Conservation (phyloP, 2,329 filamentous ascomycete genomes). For the Diplodia mutila region DNA sequence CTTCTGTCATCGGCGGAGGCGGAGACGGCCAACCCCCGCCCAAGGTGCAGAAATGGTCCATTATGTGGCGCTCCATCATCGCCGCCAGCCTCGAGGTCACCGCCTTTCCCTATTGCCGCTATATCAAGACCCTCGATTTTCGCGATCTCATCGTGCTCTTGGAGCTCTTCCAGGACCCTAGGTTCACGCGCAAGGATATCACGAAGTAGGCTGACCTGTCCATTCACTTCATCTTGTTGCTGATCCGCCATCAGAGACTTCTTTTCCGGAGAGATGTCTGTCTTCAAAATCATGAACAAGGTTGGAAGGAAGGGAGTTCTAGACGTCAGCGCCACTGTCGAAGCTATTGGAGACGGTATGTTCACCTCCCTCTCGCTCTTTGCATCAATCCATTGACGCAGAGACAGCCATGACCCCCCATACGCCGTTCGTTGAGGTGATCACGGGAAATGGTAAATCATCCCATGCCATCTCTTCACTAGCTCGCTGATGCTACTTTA, state of each 20-base stretch:
- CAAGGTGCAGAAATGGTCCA: constrained; percentile 61
- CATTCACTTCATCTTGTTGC: not conserved
- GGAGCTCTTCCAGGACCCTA: constrained; percentile 62
- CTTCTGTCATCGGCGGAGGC: constrained; percentile 45
- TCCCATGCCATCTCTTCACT: not conserved
- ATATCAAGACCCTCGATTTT: constrained; percentile 67
- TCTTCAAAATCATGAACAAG: constrained; percentile 45
- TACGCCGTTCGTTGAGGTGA: constrained; percentile 60
- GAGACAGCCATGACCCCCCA: constrained; percentile 50
- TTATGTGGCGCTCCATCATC: constrained; percentile 70
- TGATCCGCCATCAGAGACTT: constrained; percentile 47
- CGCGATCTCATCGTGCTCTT: constrained; percentile 64
- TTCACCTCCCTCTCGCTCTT: constrained; percentile 27
- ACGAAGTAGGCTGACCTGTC: constrained; percentile 50
- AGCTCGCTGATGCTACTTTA: not conserved
- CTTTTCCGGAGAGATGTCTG: constrained; percentile 53
- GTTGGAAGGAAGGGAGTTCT: constrained; percentile 39
- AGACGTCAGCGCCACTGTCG: constrained; percentile 51
- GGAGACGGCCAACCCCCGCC: constrained; percentile 47
- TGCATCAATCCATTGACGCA: not conserved
- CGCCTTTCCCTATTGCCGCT: constrained; percentile 69
- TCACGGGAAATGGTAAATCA: constrained; percentile 56
- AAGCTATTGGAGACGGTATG: constrained; percentile 33
- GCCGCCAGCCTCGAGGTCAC: constrained; percentile 66
- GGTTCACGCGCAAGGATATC: constrained; percentile 60